Percentiles rank a stretch among this genome's conserved stretches.
phyloP scores from a whole-genome alignment of 2,329 filamentous ascomycete species.

The Ophiostoma perfectum region DNA sequence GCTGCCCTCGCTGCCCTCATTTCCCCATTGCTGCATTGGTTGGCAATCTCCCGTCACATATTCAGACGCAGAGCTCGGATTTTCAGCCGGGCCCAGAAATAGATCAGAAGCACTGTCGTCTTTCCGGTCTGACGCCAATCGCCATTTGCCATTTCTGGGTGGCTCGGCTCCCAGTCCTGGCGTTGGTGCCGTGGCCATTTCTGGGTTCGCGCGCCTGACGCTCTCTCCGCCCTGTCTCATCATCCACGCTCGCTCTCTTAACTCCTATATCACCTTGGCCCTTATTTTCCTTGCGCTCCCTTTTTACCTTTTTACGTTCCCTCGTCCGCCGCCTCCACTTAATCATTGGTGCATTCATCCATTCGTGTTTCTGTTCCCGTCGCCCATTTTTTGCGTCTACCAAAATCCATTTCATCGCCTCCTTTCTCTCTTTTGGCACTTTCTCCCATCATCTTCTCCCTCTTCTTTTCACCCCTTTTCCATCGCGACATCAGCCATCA shows the following conservation, averaged over 20 bases:
- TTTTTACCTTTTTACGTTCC: conserved; percentile 20
- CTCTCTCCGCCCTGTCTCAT: conserved; percentile 22
- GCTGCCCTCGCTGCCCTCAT: neutral
- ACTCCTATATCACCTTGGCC: conserved; percentile 16
- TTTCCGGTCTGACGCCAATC: conserved; percentile 22
- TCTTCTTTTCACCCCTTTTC: conserved; percentile 21
- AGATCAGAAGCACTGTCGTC: conserved; percentile 7
- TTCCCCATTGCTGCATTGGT: neutral
- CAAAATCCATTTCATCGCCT: conserved; percentile 21
- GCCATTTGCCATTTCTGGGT: conserved; percentile 14
- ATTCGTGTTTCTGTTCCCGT: conserved; percentile 20
- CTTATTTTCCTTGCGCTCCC: conserved; percentile 24
- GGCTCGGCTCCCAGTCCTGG: neutral
- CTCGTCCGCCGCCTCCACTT: conserved; percentile 24
- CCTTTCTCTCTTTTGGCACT: conserved; percentile 9
- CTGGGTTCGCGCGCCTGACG: conserved; percentile 20
- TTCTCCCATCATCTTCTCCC: conserved; percentile 23
- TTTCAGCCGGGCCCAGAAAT: neutral
- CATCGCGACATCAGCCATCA: conserved; percentile 21
- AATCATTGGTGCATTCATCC: conserved; percentile 23
- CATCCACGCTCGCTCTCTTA: conserved; percentile 17
- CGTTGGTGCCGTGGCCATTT: conserved; percentile 17
- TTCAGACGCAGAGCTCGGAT: neutral
- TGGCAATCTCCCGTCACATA: neutral
- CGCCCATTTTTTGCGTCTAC: conserved; percentile 21